Evolutionary conservation across 176 grass and related monocot species (phyloP).

Genomic region (Paspalum notatum): DNA sequence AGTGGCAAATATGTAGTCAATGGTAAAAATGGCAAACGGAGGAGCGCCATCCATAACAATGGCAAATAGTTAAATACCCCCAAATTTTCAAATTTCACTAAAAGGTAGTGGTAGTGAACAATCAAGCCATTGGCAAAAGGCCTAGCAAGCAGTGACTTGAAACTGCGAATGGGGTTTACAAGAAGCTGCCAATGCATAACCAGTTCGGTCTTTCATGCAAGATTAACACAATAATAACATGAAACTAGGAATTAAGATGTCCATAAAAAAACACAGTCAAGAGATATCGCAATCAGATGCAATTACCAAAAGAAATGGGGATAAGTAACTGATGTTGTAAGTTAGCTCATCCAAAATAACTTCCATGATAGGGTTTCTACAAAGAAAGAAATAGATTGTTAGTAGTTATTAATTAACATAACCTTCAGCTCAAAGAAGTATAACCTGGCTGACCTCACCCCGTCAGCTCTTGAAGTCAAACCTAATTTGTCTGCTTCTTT

Average conservation of each 20-base stretch:
- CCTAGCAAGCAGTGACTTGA: neutral
- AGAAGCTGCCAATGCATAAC: slow-evolving; percentile 22
- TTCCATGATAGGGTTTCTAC: slow-evolving; percentile 79
- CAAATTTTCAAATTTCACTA: too few species aligned
- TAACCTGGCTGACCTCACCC: slow-evolving; percentile 64
- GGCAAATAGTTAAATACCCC: too few species aligned
- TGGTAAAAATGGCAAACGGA: too few species aligned
- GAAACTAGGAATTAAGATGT: slow-evolving; percentile 30
- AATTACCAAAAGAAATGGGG: slow-evolving; percentile 79
- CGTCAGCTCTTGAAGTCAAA: slow-evolving; percentile 75
- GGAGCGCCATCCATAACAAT: too few species aligned
- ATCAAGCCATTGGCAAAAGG: slow-evolving; percentile 23
- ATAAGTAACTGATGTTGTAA: slow-evolving; percentile 68
- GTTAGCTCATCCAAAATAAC: slow-evolving; percentile 91
- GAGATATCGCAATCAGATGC: slow-evolving; percentile 32
- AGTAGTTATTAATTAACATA: slow-evolving; percentile 27
- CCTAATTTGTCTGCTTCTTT: slow-evolving; percentile 80
- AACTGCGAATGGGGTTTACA: slow-evolving; percentile 18
- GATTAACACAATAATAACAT: slow-evolving; percentile 12
- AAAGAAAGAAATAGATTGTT: slow-evolving; percentile 41
- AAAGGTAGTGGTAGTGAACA: neutral
- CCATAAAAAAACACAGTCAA: slow-evolving; percentile 1
- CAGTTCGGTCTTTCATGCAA: slow-evolving; percentile 23
- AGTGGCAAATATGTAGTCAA: too few species aligned
- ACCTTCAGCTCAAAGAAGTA: slow-evolving; percentile 17